These are phyloP conservation scores for Heritiera fomes DNA, from an alignment of 345 rosid species.

Conservation along the genomic window DNA sequence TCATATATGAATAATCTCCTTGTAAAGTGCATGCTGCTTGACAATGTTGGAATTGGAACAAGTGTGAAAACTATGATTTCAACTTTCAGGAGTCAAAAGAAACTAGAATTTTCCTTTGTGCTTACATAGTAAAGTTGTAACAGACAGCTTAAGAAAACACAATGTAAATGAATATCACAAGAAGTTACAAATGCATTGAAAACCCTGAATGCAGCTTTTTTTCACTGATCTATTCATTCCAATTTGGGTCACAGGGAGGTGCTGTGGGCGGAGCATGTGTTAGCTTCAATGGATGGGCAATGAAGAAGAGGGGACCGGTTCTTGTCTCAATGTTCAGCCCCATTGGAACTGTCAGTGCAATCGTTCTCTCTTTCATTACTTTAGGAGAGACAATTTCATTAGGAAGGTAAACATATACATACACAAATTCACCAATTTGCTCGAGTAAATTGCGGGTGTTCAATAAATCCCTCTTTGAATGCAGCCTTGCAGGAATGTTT, in stretches of 20 bases:
- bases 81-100: no score
- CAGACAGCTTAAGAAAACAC: no score
- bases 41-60: no score
- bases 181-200: neutral
- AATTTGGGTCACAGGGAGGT: slow-evolving; percentile 53
- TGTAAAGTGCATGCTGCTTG: no score
- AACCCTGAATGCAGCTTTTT: neutral
- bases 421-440: neutral
- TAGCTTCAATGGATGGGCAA: slow-evolving; percentile 96
- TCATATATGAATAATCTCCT: no score
- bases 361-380: slow-evolving; percentile 55
- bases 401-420: slow-evolving; percentile 56
- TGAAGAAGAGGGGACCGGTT: slow-evolving; percentile 92
- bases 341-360: slow-evolving; percentile 61
- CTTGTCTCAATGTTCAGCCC: slow-evolving; percentile 87
- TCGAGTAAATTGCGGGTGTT: neutral
- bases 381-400: slow-evolving; percentile 57
- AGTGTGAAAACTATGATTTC: no score
- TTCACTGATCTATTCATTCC: neutral
- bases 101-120: no score
- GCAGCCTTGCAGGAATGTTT: slow-evolving; percentile 83
- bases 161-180: no score
- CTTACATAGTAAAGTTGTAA: no score
- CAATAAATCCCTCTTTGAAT: neutral
- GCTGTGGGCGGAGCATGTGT: slow-evolving; percentile 59